Evolutionary conservation across 192 early-diverging fungal genomes (phyloP), one percentile per base, ranked within the genome.

Genomic region (Coemansia sp.): DNA sequence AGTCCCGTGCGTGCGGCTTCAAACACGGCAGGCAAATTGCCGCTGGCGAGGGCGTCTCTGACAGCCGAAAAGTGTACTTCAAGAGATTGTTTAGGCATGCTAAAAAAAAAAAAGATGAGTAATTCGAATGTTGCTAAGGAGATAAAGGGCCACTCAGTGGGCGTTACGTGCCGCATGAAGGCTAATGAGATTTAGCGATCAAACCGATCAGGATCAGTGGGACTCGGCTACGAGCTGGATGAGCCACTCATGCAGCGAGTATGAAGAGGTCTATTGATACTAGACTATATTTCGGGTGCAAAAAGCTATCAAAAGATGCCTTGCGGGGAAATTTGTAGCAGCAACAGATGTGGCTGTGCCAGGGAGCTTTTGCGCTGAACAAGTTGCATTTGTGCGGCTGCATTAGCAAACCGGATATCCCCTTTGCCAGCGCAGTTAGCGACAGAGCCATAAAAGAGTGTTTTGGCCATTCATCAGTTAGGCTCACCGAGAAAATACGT

Each of bases 21-120:
- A 5, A 45, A 67, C 3, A 69, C 80, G 5, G 37, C 58, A 2
- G 59, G 10, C 32, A 77, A 45, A 51, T 82, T 66, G 27, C 64
- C 67, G 14, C 36, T 60, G 2, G 34, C 62, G 17, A 82, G 68
- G 9, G 75, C 72, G 32, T 72, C 69, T 12, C 62, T 68, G 57
- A 82, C 71, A 14, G 64, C 62, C 12, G 75, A 66, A 57, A 69
- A 82, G 29, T 74, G 65, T 23, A 69, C 46, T 46, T 74, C 72
- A 39, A 77, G 63, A 29, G 75, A 38, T 34, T 66, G 46, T 8
- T 34, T 59, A 10, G 72, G 21, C 71, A 76, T 76, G 51, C 17
- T 61, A 4, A 46, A 50, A 64, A 31, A 63, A 41, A 55, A 21
- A 34, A 63, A 62, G 19, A 32, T 1, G 9, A 62, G 19, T 23